A percentile compares a stretch with the other conserved stretches of the same genome.
Conservation (phyloP, 805 yeast genomes). For the Candida michaelii region DNA sequence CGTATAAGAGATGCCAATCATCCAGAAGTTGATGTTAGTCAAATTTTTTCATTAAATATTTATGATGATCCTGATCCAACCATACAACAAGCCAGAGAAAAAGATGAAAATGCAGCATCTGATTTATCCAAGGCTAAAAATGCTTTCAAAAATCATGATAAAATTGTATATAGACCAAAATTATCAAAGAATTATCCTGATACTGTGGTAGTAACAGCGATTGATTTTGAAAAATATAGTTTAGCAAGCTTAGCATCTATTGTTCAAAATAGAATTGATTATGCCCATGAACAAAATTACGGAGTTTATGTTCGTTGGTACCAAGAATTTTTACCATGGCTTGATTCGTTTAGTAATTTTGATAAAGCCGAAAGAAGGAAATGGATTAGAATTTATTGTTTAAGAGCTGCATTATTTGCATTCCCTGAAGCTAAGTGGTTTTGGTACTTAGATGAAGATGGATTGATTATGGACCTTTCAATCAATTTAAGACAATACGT, state of each 20-base stretch:
- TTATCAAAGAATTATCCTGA: constrained; percentile 51
- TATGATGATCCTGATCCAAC: constrained; percentile 43
- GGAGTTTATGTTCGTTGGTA: constrained; percentile 84
- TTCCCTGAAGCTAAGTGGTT: constrained; percentile 90
- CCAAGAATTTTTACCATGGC: constrained; percentile 73
- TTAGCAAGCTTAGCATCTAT: constrained; percentile 60
- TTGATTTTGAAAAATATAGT: constrained; percentile 71
- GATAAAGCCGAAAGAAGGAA: constrained; percentile 43
- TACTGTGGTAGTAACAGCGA: constrained; percentile 71
- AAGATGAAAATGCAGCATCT: constrained; percentile 46
- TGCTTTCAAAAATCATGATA: constrained; percentile 65
- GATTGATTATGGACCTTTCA: constrained; percentile 70
- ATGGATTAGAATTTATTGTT: constrained; percentile 64
- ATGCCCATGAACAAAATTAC: constrained; percentile 76
- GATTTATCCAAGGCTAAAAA: constrained; percentile 49
- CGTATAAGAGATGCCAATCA: constrained; percentile 46
- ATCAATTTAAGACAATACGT: constrained; percentile 61
- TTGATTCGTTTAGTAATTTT: constrained; percentile 44
- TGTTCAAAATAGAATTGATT: constrained; percentile 84
- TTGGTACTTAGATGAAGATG: constrained; percentile 82
- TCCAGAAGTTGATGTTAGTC: constrained; percentile 36
- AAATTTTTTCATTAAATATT: constrained; percentile 38
- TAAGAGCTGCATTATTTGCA: constrained; percentile 90
- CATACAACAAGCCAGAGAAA: constrained; percentile 40
- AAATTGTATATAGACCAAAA: constrained; percentile 46